Base-by-base conservation (phyloP, 257 asterid species). In the Solanum piurae region DNA sequence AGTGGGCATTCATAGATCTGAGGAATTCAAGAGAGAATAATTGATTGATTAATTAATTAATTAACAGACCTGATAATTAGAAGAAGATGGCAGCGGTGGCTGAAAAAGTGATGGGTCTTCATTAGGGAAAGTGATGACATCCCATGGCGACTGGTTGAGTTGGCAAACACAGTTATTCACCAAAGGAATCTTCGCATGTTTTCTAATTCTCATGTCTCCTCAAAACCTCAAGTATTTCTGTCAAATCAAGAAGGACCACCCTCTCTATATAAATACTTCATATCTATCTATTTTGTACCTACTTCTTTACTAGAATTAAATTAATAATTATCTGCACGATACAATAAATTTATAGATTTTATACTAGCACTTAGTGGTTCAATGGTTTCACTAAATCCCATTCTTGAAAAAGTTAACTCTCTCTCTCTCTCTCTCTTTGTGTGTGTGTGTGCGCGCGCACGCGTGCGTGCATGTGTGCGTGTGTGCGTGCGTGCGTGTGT, bases 91-190 rank as follows among this genome's bases (percentile, higher is more conserved):
- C 5, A 31, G 83, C 12, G 29, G 12, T 9, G 62, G 64, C 58
- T 90, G 87, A 86, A 91, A 90, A 11, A 89, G 89, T 12, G 13
- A 44, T 31, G 36, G 87, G 89, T 25, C 89, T 79, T 95, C 92
- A 1, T 92, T 91, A 29, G 96, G 90, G 90, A 94, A 94, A 69
- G 88, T 87, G 52, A 93, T 89, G 55, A 91, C 95, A 92, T 96
- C 99, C 98, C 99, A 91, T 5, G 95, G 94, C 23, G 93, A 89
- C 52, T 93, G 95, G 83, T 93, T 93, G 34, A 91, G 93, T 79
- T 88, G 91, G 40, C 94, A 93, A 31, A 89, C 36, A 88, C 18
- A 6, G 91, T 82, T n/a, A 62, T 85, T 60, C 25, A 74, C 5
- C 10, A 89, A 83, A 9, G 93, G 84, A 58, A 87, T 82, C 69